A percentile compares a stretch with the other conserved stretches of the same genome.
These are phyloP conservation scores for Chimonanthus salicifolius DNA, from an alignment of 164 flowering plant genomes.

Conservation along the genomic window DNA sequence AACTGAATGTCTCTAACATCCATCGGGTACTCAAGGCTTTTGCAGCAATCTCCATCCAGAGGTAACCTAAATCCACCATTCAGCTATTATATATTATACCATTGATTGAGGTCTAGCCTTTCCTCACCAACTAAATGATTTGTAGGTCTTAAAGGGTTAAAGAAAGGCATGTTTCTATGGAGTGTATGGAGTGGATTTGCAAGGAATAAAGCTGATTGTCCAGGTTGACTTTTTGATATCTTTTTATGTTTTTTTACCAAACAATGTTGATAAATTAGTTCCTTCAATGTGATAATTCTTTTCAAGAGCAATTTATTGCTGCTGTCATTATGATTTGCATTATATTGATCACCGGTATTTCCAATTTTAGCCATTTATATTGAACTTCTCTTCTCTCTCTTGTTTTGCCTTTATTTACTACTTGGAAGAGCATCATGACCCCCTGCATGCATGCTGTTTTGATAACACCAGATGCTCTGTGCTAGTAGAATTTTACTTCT, in stretches of 20 bases:
- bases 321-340: not conserved
- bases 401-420: not conserved
- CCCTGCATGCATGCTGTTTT: not conserved
- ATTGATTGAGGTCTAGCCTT: too few species aligned
- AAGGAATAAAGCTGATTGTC: not conserved
- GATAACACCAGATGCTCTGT: not conserved
- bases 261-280: not conserved
- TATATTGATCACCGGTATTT: too few species aligned
- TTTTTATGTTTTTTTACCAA: too few species aligned
- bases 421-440: not conserved
- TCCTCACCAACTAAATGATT: too few species aligned
- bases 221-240: not conserved
- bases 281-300: not conserved
- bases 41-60: too few species aligned
- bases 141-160: not conserved
- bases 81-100: too few species aligned
- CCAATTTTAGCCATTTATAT: not conserved
- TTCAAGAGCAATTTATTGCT: not conserved
- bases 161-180: not conserved
- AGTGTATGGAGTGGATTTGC: not conserved
- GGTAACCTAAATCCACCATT: too few species aligned
- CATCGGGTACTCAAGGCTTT: too few species aligned
- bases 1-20: too few species aligned
- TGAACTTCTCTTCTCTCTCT: not conserved
- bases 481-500: not conserved